These are phyloP conservation scores for Schizosaccharomyces japonicus DNA, from an alignment of 805 yeast species.

Conservation along the genomic window DNA sequence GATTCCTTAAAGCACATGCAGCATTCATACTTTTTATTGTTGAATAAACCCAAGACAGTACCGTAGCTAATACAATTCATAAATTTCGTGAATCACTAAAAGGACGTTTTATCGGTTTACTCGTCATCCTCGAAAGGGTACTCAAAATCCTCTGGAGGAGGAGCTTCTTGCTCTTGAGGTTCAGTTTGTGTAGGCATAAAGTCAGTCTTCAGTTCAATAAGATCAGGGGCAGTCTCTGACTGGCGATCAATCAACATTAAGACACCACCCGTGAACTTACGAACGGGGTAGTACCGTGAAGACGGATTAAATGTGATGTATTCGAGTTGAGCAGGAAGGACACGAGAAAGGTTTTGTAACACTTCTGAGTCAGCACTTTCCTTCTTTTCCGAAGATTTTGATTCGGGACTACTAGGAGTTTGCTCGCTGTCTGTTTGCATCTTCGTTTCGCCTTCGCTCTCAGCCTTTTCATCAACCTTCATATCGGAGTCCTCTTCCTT, in stretches of 20 bases:
- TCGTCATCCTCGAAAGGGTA: slow-evolving; percentile 6
- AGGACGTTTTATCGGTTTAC: too few species aligned
- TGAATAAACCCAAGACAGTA: too few species aligned
- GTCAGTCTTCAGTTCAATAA: slow-evolving; percentile 2
- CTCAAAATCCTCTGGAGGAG: slow-evolving; percentile 5
- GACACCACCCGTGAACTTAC: slow-evolving; percentile 25
- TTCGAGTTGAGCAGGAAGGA: slow-evolving; percentile 68
- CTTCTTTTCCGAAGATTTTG: slow-evolving; percentile 16
- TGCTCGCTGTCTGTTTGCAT: slow-evolving; percentile 8
- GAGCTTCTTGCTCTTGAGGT: slow-evolving; percentile 4
- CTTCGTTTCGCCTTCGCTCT: slow-evolving; percentile 8
- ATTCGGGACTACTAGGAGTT: slow-evolving; percentile 18
- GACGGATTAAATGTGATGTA: slow-evolving; percentile 56
- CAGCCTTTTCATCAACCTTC: slow-evolving; percentile 19
- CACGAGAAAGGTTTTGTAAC: slow-evolving; percentile 59
- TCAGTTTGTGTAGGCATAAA: neutral
- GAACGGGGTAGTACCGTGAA: slow-evolving; percentile 59
- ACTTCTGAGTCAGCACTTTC: slow-evolving; percentile 9
- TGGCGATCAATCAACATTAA: slow-evolving; percentile 14
- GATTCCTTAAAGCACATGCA: too few species aligned
- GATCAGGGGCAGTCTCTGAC: slow-evolving; percentile 12
- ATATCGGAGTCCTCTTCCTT: slow-evolving; percentile 18
- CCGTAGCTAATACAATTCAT: too few species aligned
- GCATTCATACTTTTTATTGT: too few species aligned
- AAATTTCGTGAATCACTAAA: too few species aligned